Evolutionary conservation across 345 rosid species (phyloP), one percentile per base, ranked within the genome.

Genomic region (Mangifera indica): DNA sequence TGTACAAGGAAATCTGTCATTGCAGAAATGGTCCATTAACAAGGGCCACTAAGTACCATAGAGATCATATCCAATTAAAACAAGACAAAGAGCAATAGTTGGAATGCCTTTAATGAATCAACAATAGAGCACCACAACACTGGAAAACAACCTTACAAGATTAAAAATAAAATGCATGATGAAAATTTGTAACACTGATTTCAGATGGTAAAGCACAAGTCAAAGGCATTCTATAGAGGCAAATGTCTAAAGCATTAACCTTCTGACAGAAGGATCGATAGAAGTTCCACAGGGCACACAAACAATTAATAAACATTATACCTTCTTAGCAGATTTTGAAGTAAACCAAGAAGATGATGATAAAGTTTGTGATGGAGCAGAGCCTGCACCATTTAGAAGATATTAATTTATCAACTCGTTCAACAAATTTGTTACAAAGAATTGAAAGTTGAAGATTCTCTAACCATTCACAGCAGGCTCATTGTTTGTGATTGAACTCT

Each of bases 281-380:
- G 3, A 58, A 69, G 15, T 32, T 70, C 25, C 12, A 10, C 10
- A 57, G n/a, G 44, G 40, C 65, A 45, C 22, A 58, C 10, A 34
- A 34, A 69, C 52, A 42, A 20, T 2, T 65, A 69, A 12, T 14
- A 70, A 29, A 46, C 29, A 34, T n/a, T 56, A 3, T 60, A 92
- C 98, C 91, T 89, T 89, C 62, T 71, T 79, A 48, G 86, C 72
- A 46, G 97, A 74, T 72, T 88, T 93, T 54, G 94, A 72, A 72
- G 81, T 63, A 78, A 83, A 86, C 85, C 89, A 86, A 1, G 84
- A 84, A 79, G 81, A 22, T 67, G 86, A 79, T 53, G 84, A 66
- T 11, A 67, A 63, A 64, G 73, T 78, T 72, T 76, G 79, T 10
- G 74, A 72, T 42, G 69, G 83, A 20, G 74, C 59, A 74, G 71